Base-by-base conservation (phyloP, 495 filamentous ascomycete species). In the Penicilliopsis zonata region DNA sequence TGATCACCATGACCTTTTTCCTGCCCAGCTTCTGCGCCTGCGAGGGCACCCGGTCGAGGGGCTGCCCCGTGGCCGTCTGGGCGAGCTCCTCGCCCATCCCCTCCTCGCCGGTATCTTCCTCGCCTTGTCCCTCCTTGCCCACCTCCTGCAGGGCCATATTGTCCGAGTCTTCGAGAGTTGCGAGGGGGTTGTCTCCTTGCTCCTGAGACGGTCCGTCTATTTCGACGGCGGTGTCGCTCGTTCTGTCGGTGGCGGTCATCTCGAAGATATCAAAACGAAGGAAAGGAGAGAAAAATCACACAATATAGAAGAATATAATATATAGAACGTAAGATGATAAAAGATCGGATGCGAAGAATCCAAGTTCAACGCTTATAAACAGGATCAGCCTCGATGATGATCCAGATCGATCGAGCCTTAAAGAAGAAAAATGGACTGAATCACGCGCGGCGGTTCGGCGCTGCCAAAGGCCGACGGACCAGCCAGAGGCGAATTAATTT, bases 1-100 rank as follows among this genome's bases (percentile, higher is more conserved):
- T 72, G 15, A 72, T 61, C 13, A 67, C 42, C 2, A 51, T 40
- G 19, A 66, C 58, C 49, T 69, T 65, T 34, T 59, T 61, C 42
- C 59, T 63, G 16, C 64, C 62, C 47, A 69, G 46, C 29, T 55
- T 54, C 6, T 57, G 47, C 2, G 55, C 53, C 40, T 67, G 57
- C 1, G 62, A 64, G 1, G 53, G 46, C 2, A 49, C 44, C 12
- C 44, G 49, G 22, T 56, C 57, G n/a, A 62, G 44, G 27, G 55
- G 35, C 9, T 46, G 41, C 5, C 44, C 53, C 5, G 36, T 36
- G 2, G 35, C 9, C 9, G 35, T 28, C 16, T 50, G 48, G 27
- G 57, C 53, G 3, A 37, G 28, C 8, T 38, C 27, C 14, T 31
- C 42, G 28, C 57, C 42, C 14, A 33, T 16, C 10, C 19, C 14